Percentiles rank a stretch among this genome's conserved stretches.
Evolutionary conservation across 1,284 basidiomycete species (phyloP).

Genomic region (Apiotrichum sp.): DNA sequence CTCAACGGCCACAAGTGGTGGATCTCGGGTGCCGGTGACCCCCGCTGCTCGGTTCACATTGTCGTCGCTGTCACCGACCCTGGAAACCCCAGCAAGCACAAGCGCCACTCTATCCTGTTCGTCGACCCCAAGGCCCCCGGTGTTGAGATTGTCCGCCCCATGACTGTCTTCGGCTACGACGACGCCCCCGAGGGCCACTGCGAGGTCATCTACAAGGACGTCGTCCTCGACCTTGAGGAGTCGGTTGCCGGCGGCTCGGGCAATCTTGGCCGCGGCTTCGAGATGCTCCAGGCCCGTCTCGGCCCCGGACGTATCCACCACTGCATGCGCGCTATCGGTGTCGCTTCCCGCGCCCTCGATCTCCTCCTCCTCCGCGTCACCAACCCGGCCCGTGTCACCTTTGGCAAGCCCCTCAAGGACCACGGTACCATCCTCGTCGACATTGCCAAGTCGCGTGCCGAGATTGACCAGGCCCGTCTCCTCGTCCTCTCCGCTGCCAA

Average conservation of each 20-base stretch:
- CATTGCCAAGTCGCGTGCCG: slow-evolving; percentile 84
- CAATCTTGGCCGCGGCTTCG: slow-evolving; percentile 86
- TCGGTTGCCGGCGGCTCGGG: slow-evolving; percentile 62
- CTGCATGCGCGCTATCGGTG: slow-evolving; percentile 94
- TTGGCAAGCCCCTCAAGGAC: slow-evolving; percentile 83
- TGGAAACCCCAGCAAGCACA: slow-evolving; percentile 52
- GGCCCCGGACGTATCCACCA: slow-evolving; percentile 96
- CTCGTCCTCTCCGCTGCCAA: slow-evolving; percentile 89
- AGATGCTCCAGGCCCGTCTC: slow-evolving; percentile 96
- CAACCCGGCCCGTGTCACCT: slow-evolving; percentile 82
- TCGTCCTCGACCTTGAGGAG: slow-evolving; percentile 63
- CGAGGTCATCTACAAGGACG: slow-evolving; percentile 90
- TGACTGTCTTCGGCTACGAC: slow-evolving; percentile 90
- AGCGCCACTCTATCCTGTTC: slow-evolving; percentile 88
- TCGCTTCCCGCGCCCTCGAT: slow-evolving; percentile 77
- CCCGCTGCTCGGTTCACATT: slow-evolving; percentile 79
- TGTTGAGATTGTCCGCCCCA: slow-evolving; percentile 80
- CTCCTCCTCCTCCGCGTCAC: slow-evolving; percentile 87
- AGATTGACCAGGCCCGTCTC: slow-evolving; percentile 80
- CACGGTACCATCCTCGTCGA: slow-evolving; percentile 88
- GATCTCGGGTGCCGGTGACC: slow-evolving; percentile 96
- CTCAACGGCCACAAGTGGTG: slow-evolving; percentile 99
- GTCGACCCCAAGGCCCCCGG: slow-evolving; percentile 83
- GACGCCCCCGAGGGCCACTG: slow-evolving; percentile 94
- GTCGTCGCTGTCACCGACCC: slow-evolving; percentile 62